Percentiles rank a stretch among this genome's conserved stretches.
These are phyloP conservation scores for Venturia carpophila DNA, from an alignment of 2,329 filamentous ascomycete species.

Conservation along the genomic window DNA sequence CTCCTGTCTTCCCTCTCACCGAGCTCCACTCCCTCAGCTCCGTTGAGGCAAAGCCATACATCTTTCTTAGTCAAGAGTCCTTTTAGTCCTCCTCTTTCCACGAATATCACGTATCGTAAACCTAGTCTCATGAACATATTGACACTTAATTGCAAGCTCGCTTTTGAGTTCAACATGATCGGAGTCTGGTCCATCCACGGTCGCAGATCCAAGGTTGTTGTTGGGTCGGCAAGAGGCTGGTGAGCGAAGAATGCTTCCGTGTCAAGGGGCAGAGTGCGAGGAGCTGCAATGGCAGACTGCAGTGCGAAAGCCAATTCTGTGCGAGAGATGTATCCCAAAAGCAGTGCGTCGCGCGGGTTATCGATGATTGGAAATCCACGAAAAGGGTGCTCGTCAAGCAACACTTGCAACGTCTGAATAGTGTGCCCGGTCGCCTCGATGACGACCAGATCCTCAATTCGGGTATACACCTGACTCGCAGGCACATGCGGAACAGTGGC, in stretches of 20 bases:
- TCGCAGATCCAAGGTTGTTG: conserved; percentile 72
- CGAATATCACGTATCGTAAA: conserved; percentile 81
- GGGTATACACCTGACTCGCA: conserved; percentile 84
- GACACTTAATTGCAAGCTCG: conserved; percentile 74
- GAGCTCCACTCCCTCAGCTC: conserved; percentile 4
- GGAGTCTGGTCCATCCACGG: conserved; percentile 99
- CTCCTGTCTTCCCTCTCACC: conserved; percentile 9
- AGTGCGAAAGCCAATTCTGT: conserved; percentile 82
- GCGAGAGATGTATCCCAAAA: conserved; percentile 90
- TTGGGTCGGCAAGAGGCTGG: conserved; percentile 70
- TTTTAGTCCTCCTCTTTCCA: conserved; percentile 70
- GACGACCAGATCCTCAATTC: conserved; percentile 80
- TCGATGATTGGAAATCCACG: conserved; percentile 89
- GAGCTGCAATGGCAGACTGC: conserved; percentile 49
- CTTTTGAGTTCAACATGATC: conserved; percentile 72
- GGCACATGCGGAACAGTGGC: conserved; percentile 70
- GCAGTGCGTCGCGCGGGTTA: conserved; percentile 64
- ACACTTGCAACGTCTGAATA: conserved; percentile 60
- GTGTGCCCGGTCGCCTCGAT: conserved; percentile 85
- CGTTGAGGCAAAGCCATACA: conserved; percentile 86
- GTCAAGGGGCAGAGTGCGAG: conserved; percentile 54
- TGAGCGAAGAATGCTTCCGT: conserved; percentile 81
- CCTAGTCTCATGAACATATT: conserved; percentile 94
- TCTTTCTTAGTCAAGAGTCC: conserved; percentile 96
- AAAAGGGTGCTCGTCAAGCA: conserved; percentile 68